Evolutionary conservation across 345 rosid genomes (phyloP), one percentile per base, ranked within the genome.

Genomic region (Chamaenerion angustifolium): DNA sequence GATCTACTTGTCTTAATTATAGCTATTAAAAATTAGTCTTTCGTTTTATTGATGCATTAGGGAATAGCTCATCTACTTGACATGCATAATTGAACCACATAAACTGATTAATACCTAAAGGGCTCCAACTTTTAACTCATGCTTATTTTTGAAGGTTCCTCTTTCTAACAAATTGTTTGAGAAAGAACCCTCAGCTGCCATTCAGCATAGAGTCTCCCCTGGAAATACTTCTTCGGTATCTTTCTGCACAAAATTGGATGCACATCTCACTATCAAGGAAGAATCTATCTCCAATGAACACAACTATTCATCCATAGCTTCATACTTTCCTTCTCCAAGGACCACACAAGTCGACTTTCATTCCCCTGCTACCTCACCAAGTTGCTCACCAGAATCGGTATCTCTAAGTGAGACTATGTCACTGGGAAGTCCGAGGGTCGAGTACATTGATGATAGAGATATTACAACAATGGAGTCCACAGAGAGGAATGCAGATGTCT

Each of bases 341-440:
- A 48, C 7, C 13, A 9, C 27, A 18, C 40, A 49, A 15, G 40
- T 23, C 14, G 52, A 49, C 16, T 18, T 23, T 23, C n/a, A 6
- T 15, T 14, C 16, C 35, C 40, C 40, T 56, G 78, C 72, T 54
- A 58, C 66, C 58, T 85, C 85, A 19, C 81, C 84, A 1, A 63
- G 57, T 57, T 71, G 66, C 59, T 82, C 85, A 10, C 83, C 78
- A 54, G 79, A 54, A 8, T 71, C 93, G 0, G 70, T 80, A 13
- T 82, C 97, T 8, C 47, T 75, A 79, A 93, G 76, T 49, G 85
- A 77, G 57, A 64, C 88, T 6, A 77, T 75, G 85, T 85, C 93
- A 16, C 77, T 72, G 57, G 81, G 77, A 72, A 80, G 95, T 64
- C 89, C 87, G 12, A 82, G 72, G 42, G 79, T 82, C 25, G 93